Percentiles rank a stretch among this genome's conserved stretches.
Conservation (phyloP, 805 yeast genomes). For the Yamadazyma sp. region DNA sequence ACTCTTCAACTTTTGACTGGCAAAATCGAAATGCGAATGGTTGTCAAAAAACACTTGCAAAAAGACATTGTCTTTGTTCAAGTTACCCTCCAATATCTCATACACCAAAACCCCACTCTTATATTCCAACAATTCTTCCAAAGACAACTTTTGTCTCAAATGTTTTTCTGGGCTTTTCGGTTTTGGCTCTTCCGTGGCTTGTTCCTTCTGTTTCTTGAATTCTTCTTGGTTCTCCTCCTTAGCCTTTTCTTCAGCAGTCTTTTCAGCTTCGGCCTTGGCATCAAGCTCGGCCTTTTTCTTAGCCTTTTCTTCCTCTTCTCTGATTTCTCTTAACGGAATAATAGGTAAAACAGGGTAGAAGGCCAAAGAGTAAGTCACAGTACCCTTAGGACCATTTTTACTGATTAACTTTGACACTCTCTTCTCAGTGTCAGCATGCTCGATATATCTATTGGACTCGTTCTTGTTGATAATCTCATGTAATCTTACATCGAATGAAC, state of each 20-base stretch:
- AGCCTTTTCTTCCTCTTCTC: conserved; percentile 49
- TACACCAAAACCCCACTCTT: conserved; percentile 76
- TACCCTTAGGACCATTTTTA: conserved; percentile 83
- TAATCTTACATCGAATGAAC: conserved; percentile 71
- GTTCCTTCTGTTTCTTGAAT: conserved; percentile 31
- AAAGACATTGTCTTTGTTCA: conserved; percentile 56
- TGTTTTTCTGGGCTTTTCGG: conserved; percentile 21
- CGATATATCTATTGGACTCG: conserved; percentile 62
- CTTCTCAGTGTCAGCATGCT: conserved; percentile 53
- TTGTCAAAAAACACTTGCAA: conserved; percentile 80
- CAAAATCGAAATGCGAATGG: conserved; percentile 62
- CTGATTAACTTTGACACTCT: conserved; percentile 64
- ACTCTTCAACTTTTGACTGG: conserved; percentile 54
- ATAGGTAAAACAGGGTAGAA: conserved; percentile 85
- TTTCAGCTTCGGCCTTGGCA: conserved; percentile 31
- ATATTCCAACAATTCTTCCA: conserved; percentile 56
- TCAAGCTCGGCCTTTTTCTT: conserved; percentile 34
- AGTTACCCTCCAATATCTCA: conserved; percentile 59
- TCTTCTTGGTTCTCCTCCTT: conserved; percentile 21
- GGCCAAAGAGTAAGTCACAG: conserved; percentile 66
- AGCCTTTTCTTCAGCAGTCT: conserved; percentile 24
- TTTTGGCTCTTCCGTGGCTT: conserved; percentile 27
- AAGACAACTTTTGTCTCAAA: conserved; percentile 42
- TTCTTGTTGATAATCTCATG: conserved; percentile 65
- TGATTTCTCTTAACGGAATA: conserved; percentile 70